Evolutionary conservation across 2,329 filamentous ascomycete species (phyloP).

Genomic region (Diaporthe citrichinensis): DNA sequence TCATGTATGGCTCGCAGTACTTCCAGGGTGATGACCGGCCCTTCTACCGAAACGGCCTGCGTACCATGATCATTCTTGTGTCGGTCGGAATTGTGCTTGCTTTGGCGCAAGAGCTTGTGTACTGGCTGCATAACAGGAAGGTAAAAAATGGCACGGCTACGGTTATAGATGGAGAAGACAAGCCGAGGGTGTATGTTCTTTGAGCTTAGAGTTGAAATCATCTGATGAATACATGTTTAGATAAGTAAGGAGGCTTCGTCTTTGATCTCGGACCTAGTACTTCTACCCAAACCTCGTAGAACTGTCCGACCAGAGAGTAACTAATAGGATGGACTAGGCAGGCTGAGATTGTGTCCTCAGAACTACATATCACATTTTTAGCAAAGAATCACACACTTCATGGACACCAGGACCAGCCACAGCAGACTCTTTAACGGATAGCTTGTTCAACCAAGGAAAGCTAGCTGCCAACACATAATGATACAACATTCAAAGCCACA

Average conservation of each 20-base stretch:
- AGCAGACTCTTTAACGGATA: background rate
- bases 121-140: constrained; percentile 28
- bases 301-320: background rate
- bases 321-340: background rate
- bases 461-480: background rate
- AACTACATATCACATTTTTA: background rate
- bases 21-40: constrained; percentile 45
- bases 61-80: constrained; percentile 11
- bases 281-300: background rate
- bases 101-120: constrained; percentile 26
- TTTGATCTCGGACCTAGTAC: background rate
- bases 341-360: background rate
- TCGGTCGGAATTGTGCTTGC: constrained; percentile 13
- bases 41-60: constrained; percentile 28
- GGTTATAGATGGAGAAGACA: background rate
- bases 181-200: constrained; percentile 13
- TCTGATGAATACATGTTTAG: background rate
- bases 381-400: background rate
- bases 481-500: background rate
- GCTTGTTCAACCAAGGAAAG: background rate
- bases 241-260: background rate
- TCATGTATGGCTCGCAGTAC: constrained; percentile 48
- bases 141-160: background rate
- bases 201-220: background rate
- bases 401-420: background rate